These are phyloP conservation scores for Nannochloris sp. DNA, from an alignment of 139 green algal genomes.

Conservation along the genomic window DNA sequence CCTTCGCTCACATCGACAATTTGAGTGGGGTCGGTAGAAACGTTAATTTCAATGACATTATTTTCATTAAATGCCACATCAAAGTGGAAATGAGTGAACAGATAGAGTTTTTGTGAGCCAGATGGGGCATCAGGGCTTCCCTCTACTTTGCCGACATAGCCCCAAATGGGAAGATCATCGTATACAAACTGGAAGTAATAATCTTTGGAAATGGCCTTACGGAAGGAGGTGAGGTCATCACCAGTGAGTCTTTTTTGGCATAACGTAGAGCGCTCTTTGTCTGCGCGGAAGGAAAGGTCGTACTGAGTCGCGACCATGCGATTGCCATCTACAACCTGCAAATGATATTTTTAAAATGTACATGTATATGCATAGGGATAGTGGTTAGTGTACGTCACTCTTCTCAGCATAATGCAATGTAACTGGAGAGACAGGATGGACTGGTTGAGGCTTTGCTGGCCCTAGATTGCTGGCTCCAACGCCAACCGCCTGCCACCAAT, in stretches of 20 bases:
- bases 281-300: conserved; percentile 61
- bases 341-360: no score
- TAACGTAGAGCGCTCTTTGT: conserved; percentile 71
- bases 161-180: conserved; percentile 87
- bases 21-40: conserved; percentile 10
- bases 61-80: conserved; percentile 83
- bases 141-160: conserved; percentile 73
- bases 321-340: conserved; percentile 33
- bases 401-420: neutral
- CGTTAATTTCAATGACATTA: conserved; percentile 77
- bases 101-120: conserved; percentile 38
- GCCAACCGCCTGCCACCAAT: neutral
- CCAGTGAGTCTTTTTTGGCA: conserved; percentile 70
- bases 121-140: neutral
- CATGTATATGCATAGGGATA: no score
- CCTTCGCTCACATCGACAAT: conserved; percentile 14
- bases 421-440: neutral
- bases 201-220: conserved; percentile 54
- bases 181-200: conserved; percentile 19
- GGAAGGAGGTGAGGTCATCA: conserved; percentile 75
- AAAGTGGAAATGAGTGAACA: conserved; percentile 97
- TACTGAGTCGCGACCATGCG: conserved; percentile 83
- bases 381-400: no score
- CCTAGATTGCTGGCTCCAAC: no score
- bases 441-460: no score